Percentiles rank a stretch among this genome's conserved stretches.
These are phyloP conservation scores for Actinidia polygama DNA, from an alignment of 179 eudicot species.

Conservation along the genomic window DNA sequence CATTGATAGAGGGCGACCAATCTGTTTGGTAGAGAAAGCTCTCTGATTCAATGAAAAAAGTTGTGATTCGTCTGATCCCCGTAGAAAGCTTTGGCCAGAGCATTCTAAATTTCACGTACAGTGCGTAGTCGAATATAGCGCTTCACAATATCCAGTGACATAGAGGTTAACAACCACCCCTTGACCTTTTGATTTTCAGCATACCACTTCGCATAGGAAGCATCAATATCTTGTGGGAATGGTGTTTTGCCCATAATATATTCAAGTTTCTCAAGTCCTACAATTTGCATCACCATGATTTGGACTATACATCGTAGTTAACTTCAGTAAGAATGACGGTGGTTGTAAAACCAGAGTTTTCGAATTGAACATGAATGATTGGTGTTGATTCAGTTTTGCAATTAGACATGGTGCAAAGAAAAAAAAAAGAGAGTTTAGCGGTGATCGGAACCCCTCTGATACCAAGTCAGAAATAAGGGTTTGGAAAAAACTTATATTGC, in stretches of 20 bases:
- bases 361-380: neutral
- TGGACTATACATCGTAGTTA: neutral
- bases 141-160: neutral
- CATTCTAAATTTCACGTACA: neutral
- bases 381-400: neutral
- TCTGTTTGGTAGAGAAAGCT: neutral
- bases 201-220: conserved; percentile 11
- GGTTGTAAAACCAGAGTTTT: neutral
- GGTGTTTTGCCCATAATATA: neutral
- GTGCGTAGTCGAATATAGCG: neutral
- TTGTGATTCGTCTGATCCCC: neutral
- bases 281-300: neutral
- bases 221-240: neutral
- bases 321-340: neutral
- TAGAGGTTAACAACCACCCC: neutral
- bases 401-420: neutral
- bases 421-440: neutral
- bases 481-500: too few relatives aligned
- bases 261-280: neutral
- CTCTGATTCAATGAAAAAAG: neutral
- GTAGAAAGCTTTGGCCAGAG: conserved; percentile 14
- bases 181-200: conserved; percentile 12
- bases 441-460: neutral
- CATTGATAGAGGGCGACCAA: neutral
- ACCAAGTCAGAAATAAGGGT: neutral